A percentile compares a stretch with the other conserved stretches of the same genome.
These are phyloP conservation scores for Colletotrichum chlorophyti DNA, from an alignment of 2,329 filamentous ascomycete genomes.

Conservation along the genomic window DNA sequence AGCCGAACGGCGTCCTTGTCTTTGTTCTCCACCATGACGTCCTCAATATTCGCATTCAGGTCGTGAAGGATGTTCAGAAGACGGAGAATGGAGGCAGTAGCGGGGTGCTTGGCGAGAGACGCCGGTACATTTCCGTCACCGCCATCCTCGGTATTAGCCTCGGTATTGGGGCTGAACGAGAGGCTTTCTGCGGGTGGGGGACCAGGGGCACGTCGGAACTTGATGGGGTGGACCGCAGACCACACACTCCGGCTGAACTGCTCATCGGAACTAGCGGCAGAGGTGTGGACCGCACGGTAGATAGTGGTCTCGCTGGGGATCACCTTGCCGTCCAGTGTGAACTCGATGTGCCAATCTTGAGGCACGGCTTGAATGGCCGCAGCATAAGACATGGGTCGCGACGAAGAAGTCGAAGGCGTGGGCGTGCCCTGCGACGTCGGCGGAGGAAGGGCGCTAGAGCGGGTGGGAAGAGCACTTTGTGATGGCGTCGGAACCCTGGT, in stretches of 20 bases:
- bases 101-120: conserved; percentile 82
- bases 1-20: conserved; percentile 70
- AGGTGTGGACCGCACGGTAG: conserved; percentile 88
- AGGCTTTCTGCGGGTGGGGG: conserved; percentile 78
- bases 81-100: conserved; percentile 85
- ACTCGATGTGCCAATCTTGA: conserved; percentile 97
- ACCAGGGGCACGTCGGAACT: conserved; percentile 85
- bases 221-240: conserved; percentile 89
- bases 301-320: conserved; percentile 94
- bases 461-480: conserved; percentile 54
- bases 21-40: conserved; percentile 78
- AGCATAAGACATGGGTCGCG: conserved; percentile 78
- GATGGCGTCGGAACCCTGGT: conserved; percentile 85
- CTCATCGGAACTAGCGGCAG: conserved; percentile 61
- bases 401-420: conserved; percentile 59
- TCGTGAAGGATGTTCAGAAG: conserved; percentile 91
- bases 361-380: conserved; percentile 81
- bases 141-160: conserved; percentile 59
- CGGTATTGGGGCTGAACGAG: conserved; percentile 59
- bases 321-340: conserved; percentile 82
- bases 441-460: conserved; percentile 48
- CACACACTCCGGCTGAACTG: conserved; percentile 79
- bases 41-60: conserved; percentile 90
- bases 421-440: conserved; percentile 50
- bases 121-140: conserved; percentile 69